phyloP scores from a whole-genome alignment of 2,329 filamentous ascomycete species.

The Polychaeton citri region DNA sequence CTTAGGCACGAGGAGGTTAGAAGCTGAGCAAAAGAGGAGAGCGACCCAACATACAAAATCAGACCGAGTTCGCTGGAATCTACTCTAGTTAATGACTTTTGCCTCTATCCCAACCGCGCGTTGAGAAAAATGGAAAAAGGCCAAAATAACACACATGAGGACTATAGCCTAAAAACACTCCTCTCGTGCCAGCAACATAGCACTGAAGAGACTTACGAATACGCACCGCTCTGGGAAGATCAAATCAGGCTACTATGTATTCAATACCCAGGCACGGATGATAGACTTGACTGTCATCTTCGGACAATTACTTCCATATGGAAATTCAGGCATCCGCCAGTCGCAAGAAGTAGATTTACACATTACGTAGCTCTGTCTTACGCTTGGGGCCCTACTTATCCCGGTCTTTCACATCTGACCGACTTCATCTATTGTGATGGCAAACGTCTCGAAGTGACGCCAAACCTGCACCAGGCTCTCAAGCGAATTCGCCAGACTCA shows the following conservation, averaged over 20 bases:
- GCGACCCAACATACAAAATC: background rate
- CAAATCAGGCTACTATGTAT: background rate
- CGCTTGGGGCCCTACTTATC: background rate
- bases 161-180: background rate
- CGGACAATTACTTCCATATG: background rate
- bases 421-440: background rate
- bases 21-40: background rate
- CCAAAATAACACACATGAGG: background rate
- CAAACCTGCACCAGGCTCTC: background rate
- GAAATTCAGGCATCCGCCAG: background rate
- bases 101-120: background rate
- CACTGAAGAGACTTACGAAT: background rate
- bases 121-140: background rate
- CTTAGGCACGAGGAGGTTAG: too few species aligned
- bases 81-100: background rate
- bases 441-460: background rate
- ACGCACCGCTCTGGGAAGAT: background rate
- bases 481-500: background rate
- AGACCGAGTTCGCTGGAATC: background rate
- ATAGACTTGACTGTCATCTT: background rate
- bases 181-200: background rate
- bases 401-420: background rate
- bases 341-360: background rate
- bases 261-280: background rate
- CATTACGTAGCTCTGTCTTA: background rate